Percentiles rank a stretch among this genome's conserved stretches.
Evolutionary conservation across 208 protist genomes (phyloP).

Genomic region (Herpetomonas tarakana): DNA sequence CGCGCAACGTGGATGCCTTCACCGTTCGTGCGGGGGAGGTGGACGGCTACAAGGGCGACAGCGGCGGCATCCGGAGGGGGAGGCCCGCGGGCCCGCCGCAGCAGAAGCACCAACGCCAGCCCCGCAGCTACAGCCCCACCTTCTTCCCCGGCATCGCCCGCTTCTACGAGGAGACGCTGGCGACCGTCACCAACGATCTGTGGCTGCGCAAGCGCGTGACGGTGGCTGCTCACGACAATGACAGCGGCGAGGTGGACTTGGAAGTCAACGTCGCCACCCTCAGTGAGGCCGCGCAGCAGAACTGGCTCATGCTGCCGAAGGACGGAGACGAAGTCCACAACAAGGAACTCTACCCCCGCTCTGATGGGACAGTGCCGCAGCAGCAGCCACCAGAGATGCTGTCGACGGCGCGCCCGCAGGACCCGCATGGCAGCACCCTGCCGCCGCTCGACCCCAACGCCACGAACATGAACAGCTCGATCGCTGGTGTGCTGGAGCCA

Average conservation of each 20-base stretch:
- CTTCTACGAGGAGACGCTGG: conserved; percentile 14
- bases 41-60: neutral
- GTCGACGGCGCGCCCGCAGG: no score
- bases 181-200: conserved; percentile 5
- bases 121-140: neutral
- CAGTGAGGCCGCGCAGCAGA: neutral
- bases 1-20: conserved; percentile 5
- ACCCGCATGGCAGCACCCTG: neutral
- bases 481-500: neutral
- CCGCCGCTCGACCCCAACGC: neutral
- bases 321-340: no score
- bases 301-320: no score
- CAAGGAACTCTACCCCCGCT: no score
- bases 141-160: neutral
- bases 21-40: conserved; percentile 3
- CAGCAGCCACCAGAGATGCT: no score
- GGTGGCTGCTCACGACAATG: neutral
- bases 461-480: no score
- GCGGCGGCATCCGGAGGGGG: neutral
- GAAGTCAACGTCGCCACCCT: neutral
- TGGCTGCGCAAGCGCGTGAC: conserved; percentile 7
- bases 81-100: neutral
- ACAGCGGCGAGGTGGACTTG: neutral
- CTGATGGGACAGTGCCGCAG: no score
- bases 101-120: neutral